A percentile compares a stretch with the other conserved stretches of the same genome.
Conservation (phyloP, 176 grass and related monocot species). For the Musa acuminata region DNA sequence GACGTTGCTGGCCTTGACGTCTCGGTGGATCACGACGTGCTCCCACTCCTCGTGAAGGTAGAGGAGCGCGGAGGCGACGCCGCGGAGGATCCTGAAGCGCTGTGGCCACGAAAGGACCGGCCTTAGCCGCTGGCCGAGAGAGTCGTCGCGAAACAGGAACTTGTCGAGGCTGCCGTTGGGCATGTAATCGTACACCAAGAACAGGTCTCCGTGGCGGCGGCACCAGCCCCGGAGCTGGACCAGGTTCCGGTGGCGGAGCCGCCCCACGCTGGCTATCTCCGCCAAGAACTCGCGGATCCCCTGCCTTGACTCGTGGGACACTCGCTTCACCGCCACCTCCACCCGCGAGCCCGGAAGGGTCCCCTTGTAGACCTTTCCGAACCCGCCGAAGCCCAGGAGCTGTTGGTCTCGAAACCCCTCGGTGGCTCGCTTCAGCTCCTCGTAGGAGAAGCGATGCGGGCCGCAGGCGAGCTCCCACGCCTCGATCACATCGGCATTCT, state of each 20-base stretch:
- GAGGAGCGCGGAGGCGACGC: conserved; percentile 21
- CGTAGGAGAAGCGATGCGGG: not conserved
- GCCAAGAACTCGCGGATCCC: conserved; percentile 31
- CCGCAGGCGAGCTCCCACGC: not conserved
- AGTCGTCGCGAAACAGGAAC: conserved; percentile 16
- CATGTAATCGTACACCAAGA: conserved; percentile 41
- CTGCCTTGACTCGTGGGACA: conserved; percentile 30
- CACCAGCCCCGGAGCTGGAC: conserved; percentile 37
- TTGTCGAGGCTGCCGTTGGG: conserved; percentile 30
- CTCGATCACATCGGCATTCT: not conserved
- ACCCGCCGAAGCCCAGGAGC: not conserved
- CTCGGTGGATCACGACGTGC: conserved; percentile 30
- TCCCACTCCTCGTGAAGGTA: conserved; percentile 35
- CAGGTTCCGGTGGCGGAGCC: conserved; percentile 34
- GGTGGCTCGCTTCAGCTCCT: not conserved
- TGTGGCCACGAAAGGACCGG: conserved; percentile 13
- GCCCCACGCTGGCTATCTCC: conserved; percentile 28
- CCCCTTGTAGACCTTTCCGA: conserved; percentile 1
- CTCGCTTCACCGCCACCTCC: conserved; percentile 12
- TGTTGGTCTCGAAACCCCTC: not conserved
- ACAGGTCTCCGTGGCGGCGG: conserved; percentile 22
- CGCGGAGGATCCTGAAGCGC: conserved; percentile 17
- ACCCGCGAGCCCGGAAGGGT: not conserved
- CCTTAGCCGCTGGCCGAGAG: not conserved
- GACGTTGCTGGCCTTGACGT: conserved; percentile 29